These are phyloP conservation scores for Dendrobium chrysotoxum DNA, from an alignment of 106 monocot species.

Conservation along the genomic window DNA sequence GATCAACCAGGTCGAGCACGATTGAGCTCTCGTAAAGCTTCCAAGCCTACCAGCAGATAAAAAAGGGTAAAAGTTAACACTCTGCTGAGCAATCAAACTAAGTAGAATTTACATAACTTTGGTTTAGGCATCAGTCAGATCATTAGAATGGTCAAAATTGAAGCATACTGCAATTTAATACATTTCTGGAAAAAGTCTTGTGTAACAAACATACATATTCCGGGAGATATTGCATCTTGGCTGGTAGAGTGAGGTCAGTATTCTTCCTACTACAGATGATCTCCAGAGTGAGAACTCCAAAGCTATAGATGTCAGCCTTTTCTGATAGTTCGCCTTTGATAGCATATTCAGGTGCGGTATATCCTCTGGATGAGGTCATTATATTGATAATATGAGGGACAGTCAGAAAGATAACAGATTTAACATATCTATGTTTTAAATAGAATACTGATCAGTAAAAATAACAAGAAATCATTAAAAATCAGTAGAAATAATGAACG, in stretches of 20 bases:
- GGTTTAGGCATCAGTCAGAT: too few species aligned
- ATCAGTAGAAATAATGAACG: too few species aligned
- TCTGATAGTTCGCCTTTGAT: conserved; percentile 54
- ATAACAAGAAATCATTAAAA: not conserved
- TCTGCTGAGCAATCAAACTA: not conserved
- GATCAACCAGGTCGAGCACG: conserved; percentile 35
- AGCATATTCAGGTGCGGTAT: conserved; percentile 62
- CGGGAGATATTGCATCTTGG: conserved; percentile 57
- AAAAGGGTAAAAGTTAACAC: not conserved
- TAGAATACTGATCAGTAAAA: not conserved
- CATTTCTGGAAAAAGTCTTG: not conserved
- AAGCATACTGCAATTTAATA: not conserved
- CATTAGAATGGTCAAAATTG: not conserved
- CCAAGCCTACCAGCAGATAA: conserved; percentile 33
- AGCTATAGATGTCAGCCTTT: conserved; percentile 61
- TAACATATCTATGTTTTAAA: not conserved
- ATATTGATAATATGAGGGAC: not conserved
- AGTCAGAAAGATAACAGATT: not conserved
- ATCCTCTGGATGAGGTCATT: conserved; percentile 22
- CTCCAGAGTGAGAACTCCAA: conserved; percentile 54
- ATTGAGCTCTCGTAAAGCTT: conserved; percentile 41
- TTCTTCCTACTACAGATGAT: conserved; percentile 44
- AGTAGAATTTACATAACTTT: too few species aligned
- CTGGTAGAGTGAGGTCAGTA: conserved; percentile 36
- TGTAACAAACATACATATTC: conserved; percentile 32